Evolutionary conservation across 495 filamentous ascomycete genomes (phyloP), one percentile per base, ranked within the genome.

Genomic region (Aspergillus indologenus): DNA sequence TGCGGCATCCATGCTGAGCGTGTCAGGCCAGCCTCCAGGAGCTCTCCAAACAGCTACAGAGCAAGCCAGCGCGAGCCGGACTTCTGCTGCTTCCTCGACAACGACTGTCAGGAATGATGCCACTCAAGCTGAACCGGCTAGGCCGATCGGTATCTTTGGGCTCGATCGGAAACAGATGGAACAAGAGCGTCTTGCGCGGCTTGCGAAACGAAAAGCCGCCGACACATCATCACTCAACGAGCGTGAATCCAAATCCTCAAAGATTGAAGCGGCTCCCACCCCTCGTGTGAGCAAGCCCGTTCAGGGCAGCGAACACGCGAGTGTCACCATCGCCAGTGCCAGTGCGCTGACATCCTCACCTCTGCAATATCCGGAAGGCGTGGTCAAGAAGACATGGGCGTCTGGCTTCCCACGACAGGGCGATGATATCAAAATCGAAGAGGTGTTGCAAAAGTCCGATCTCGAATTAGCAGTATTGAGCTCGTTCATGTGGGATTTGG

Each of bases 361-460:
- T 2, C 59, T 88, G 6, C 81, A 83, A 17, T 96, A 85, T 67
- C 90, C 88, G 0, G 65, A 75, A 1, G 93, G 93, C 12, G 76
- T 79, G 0, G 85, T 97, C 21, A 97, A 90, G 71, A 92, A 88
- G 68, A 98, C 94, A 0, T 91, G 87, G 83, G 83, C 80, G 0
- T 69, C 74, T 22, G 81, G 84, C 5, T 78, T 79, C 45, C 69
- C 74, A 0, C 77, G 90, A 24, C 68, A 62, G 0, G 79, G 72
- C 1, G 78, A 92, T 46, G 91, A 96, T 56, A 91, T 98, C 65
- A 95, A 86, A 62, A 85, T 98, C 44, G 91, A 96, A 67, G 94
- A 98, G 65, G 86, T 97, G 1, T 71, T 98, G 0, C 88, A 95
- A 67, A 83, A 81, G 44, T 68, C 79, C 5, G 80, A 87, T 40